Percentiles rank a stretch among this genome's conserved stretches.
Evolutionary conservation across 106 monocot species (phyloP).

Genomic region (Hemerocallis citrina): DNA sequence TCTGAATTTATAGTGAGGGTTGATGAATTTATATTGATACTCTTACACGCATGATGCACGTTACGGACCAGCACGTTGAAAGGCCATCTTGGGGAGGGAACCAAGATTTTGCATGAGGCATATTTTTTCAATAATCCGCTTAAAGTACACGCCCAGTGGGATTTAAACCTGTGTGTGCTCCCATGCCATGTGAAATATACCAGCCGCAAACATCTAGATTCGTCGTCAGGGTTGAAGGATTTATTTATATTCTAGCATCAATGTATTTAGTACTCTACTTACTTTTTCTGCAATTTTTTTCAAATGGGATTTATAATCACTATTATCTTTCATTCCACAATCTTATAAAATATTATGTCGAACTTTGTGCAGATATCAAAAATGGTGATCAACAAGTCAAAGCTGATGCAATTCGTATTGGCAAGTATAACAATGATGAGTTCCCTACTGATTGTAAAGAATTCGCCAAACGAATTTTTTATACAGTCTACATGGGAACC

Average conservation of each 20-base stretch:
- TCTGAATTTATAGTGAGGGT: too few relatives aligned
- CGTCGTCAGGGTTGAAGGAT: too few relatives aligned
- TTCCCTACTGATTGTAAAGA: conserved; percentile 71
- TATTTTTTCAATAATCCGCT: too few relatives aligned
- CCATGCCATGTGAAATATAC: too few relatives aligned
- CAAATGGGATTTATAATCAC: background rate
- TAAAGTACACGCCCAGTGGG: too few relatives aligned
- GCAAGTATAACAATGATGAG: conserved; percentile 84
- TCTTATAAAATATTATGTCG: background rate
- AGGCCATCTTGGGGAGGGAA: too few relatives aligned
- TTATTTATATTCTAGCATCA: background rate
- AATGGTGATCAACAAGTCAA: conserved; percentile 91
- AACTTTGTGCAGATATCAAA: conserved; percentile 55
- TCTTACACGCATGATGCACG: too few relatives aligned
- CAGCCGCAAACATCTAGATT: too few relatives aligned
- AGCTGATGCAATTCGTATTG: conserved; percentile 80
- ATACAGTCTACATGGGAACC: conserved; percentile 92
- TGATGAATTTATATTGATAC: too few relatives aligned
- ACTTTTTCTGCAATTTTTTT: background rate
- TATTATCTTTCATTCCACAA: background rate
- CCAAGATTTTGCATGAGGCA: too few relatives aligned
- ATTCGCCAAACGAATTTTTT: conserved; percentile 80
- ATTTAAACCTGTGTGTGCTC: too few relatives aligned
- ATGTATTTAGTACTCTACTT: conserved; percentile 5
- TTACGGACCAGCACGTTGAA: too few relatives aligned